Percentiles rank a stretch among this genome's conserved stretches.
phyloP scores from a whole-genome alignment of 2,329 filamentous ascomycete genomes.

The Daldinia sp. region DNA sequence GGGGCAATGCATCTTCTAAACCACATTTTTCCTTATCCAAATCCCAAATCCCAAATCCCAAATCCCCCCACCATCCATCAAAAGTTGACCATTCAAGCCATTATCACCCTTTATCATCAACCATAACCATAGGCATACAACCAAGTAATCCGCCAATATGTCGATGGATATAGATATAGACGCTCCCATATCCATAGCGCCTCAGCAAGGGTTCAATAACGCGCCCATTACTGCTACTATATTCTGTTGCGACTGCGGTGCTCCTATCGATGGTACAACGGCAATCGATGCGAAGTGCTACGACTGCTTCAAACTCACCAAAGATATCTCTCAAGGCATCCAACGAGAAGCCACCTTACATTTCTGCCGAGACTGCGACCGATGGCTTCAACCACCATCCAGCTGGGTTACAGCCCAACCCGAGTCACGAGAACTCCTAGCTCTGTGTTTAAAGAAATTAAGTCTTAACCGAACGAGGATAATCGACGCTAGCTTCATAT shows the following conservation, averaged over 20 bases:
- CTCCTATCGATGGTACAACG: slow-evolving; percentile 91
- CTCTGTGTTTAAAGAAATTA: slow-evolving; percentile 89
- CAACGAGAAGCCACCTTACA: slow-evolving; percentile 91
- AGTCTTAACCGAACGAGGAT: slow-evolving; percentile 89
- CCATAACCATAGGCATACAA: slow-evolving; percentile 1
- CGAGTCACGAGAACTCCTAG: slow-evolving; percentile 92
- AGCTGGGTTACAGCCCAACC: slow-evolving; percentile 87
- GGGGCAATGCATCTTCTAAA: slow-evolving; percentile 39
- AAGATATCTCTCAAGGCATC: slow-evolving; percentile 92
- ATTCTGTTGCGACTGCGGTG: slow-evolving; percentile 97
- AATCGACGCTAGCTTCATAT: slow-evolving; percentile 95
- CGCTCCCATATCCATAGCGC: slow-evolving; percentile 62
- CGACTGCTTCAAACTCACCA: slow-evolving; percentile 93
- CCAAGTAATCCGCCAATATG: slow-evolving; percentile 54
- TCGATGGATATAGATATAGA: slow-evolving; percentile 72
- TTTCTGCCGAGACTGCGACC: slow-evolving; percentile 93
- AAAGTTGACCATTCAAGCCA: slow-evolving; percentile 5
- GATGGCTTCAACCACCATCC: slow-evolving; percentile 88
- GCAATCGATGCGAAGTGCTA: slow-evolving; percentile 90
- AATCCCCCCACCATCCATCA: slow-evolving; percentile 43
- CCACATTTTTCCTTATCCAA: slow-evolving; percentile 41
- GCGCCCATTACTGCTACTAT: slow-evolving; percentile 70
- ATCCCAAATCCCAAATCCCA: neutral
- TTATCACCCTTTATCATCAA: neutral
- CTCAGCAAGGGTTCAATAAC: slow-evolving; percentile 43